Evolutionary conservation across 2,329 filamentous ascomycete genomes (phyloP), one percentile per base, ranked within the genome.

Genomic region (Sporothrix phasma): DNA sequence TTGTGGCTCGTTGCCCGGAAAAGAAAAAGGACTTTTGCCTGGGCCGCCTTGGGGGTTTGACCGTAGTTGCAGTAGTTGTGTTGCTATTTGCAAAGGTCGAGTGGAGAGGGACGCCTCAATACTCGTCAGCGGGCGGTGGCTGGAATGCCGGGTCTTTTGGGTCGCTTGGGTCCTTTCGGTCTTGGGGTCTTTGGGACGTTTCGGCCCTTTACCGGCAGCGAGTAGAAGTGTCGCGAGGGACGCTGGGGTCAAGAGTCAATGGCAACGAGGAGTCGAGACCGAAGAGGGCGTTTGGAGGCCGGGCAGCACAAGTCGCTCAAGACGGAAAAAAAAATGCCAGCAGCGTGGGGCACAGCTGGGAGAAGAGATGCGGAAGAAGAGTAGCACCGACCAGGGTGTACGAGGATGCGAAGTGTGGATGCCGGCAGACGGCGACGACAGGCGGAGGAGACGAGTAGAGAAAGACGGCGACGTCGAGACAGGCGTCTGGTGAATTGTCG

Each of bases 11-110:
- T 26, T 53, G 17, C 31, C 51, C 34, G 29, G 51, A 34, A 4
- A 56, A 56, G 51, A 19, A 10, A 56, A 39, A 39, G 24, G 51
- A 39, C 51, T 37, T 58, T 37, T 58, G 54, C 54, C 54, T 58
- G 39, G 54, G 37, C 47, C 29, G 47, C 26, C 47, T 58, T n/a
- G n/a, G n/a, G 54, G 37, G 8, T n/a, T 43, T 22, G 15, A 11
- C 8, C 43, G 19, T 22, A 22, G 31, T 54, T n/a, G n/a, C n/a
- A n/a, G n/a, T n/a, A n/a, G 49, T 17, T 54, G 19, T n/a, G 34
- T 51, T 3, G 45, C 11, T 47, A n/a, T 47, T 58, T 58, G 54
- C 54, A 58, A 37, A 31, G 51, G 51, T 56, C 34, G 51, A 39
- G 51, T 19, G 51, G 19, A 49, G 58, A 46, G 58, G 47, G 22